A percentile compares a stretch with the other conserved stretches of the same genome.
These are phyloP conservation scores for Suhomyces xylopsoci DNA, from an alignment of 805 yeast species.

Conservation along the genomic window DNA sequence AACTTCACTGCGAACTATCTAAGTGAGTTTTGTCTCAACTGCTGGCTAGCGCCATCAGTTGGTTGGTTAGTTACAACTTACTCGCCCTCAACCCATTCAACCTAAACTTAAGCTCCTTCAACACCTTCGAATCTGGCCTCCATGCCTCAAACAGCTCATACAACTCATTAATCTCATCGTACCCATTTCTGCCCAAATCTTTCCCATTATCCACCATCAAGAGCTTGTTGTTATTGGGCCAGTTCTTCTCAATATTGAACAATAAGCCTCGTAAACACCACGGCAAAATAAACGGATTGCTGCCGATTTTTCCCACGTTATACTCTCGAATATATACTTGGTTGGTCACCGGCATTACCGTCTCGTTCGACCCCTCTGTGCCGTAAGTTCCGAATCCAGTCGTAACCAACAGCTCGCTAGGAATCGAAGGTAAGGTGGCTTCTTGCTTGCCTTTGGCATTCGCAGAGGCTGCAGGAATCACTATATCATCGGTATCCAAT, in stretches of 20 bases:
- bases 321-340: constrained; percentile 44
- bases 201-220: constrained; percentile 29
- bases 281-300: constrained; percentile 83
- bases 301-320: constrained; percentile 61
- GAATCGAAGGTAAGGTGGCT: neutral
- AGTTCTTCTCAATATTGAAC: constrained; percentile 53
- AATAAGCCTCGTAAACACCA: constrained; percentile 89
- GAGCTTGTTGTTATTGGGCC: constrained; percentile 43
- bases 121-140: constrained; percentile 80
- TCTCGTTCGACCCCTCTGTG: constrained; percentile 1
- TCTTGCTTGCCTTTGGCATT: neutral
- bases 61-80: constrained; percentile 19
- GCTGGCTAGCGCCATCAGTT: too few species aligned
- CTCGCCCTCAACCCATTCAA: constrained; percentile 52
- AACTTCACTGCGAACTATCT: too few species aligned
- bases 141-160: constrained; percentile 75
- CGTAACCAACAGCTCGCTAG: constrained; percentile 10
- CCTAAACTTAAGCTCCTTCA: constrained; percentile 82
- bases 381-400: constrained; percentile 20
- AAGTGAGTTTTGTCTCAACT: too few species aligned
- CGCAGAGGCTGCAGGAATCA: constrained; percentile 27
- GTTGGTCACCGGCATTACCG: constrained; percentile 28
- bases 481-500: constrained; percentile 66
- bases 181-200: constrained; percentile 31
- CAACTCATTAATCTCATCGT: constrained; percentile 57